Evolutionary conservation across 2,329 filamentous ascomycete species (phyloP).

Genomic region (Fulvia fulva): DNA sequence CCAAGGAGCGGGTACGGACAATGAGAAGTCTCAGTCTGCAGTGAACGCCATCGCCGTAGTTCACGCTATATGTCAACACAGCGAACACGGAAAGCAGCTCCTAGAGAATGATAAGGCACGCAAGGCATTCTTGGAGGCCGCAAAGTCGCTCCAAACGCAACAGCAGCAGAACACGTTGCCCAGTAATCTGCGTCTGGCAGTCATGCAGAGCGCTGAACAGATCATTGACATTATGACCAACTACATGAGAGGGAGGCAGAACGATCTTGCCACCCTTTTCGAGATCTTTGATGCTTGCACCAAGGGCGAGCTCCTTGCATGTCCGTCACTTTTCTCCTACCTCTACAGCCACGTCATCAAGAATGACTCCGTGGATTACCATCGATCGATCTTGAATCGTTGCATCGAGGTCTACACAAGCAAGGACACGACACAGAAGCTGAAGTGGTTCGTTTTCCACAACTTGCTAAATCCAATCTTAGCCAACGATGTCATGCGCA

Average conservation of each 20-base stretch:
- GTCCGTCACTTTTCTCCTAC: conserved; percentile 71
- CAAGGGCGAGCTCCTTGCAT: conserved; percentile 72
- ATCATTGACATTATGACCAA: conserved; percentile 80
- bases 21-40: conserved; percentile 69
- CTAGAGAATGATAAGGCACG: conserved; percentile 55
- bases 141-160: conserved; percentile 73
- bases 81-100: conserved; percentile 64
- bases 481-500: conserved; percentile 89
- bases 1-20: conserved; percentile 43
- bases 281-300: conserved; percentile 80
- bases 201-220: conserved; percentile 84
- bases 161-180: conserved; percentile 67
- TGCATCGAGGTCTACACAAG: conserved; percentile 84
- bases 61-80: conserved; percentile 68
- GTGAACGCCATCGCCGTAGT: conserved; percentile 87
- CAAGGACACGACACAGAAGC: conserved; percentile 75
- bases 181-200: conserved; percentile 70
- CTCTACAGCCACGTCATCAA: conserved; percentile 82
- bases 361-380: conserved; percentile 79
- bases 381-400: conserved; percentile 74
- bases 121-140: conserved; percentile 57
- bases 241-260: conserved; percentile 67
- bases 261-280: conserved; percentile 70
- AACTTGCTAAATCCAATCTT: conserved; percentile 94
- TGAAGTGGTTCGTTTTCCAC: conserved; percentile 88